Percentiles rank a stretch among this genome's conserved stretches.
phyloP scores from a whole-genome alignment of 2,329 filamentous ascomycete species.

The Aspergillus puulaauensis region DNA sequence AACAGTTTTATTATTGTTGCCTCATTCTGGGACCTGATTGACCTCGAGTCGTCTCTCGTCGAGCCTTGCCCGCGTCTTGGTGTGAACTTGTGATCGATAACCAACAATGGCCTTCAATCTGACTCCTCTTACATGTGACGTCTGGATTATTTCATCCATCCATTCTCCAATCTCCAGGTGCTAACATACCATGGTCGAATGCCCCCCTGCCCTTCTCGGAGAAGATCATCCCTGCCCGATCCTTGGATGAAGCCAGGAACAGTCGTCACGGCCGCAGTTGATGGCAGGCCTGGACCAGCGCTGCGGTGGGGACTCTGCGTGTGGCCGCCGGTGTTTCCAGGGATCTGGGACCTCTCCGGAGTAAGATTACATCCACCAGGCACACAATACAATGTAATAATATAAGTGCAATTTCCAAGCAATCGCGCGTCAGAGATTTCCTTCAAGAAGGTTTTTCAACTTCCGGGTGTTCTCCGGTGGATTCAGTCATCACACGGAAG shows the following conservation, averaged over 20 bases:
- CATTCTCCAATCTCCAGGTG: too few species aligned
- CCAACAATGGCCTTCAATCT: slow-evolving; percentile 6
- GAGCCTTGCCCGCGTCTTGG: too few species aligned
- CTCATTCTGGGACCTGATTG: not conserved
- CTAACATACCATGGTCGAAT: not conserved
- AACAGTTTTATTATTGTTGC: not conserved
- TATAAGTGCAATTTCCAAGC: not conserved
- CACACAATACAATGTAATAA: too few species aligned
- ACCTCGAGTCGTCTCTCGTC: not conserved
- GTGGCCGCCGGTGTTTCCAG: slow-evolving; percentile 20
- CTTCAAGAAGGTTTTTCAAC: not conserved
- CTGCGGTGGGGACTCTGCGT: slow-evolving; percentile 13
- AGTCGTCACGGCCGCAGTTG: slow-evolving; percentile 6
- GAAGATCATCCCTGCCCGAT: slow-evolving; percentile 1
- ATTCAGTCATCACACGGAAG: not conserved
- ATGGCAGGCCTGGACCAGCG: slow-evolving; percentile 5
- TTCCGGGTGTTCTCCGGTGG: not conserved
- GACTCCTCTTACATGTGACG: slow-evolving; percentile 9
- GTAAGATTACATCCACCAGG: too few species aligned
- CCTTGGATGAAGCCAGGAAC: not conserved
- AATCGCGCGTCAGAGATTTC: not conserved
- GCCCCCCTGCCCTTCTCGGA: not conserved
- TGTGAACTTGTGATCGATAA: not conserved
- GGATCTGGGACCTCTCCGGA: slow-evolving; percentile 10
- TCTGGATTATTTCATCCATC: not conserved